Conservation (phyloP, 441 rosid species). For the Erysimum pusillum region DNA sequence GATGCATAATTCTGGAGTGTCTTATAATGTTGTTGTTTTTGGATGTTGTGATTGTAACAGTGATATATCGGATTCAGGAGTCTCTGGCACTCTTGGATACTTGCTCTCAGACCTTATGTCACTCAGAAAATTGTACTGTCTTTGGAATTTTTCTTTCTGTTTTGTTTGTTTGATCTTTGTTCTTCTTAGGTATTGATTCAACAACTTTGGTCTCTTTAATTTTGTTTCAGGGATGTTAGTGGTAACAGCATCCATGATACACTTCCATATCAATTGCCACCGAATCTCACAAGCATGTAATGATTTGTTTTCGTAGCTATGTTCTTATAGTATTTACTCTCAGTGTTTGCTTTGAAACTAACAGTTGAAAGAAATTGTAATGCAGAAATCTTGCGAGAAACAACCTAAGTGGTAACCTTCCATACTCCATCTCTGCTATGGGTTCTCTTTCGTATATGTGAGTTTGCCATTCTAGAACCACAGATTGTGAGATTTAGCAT, state of each 20-base stretch:
- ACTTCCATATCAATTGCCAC: conserved; percentile 94
- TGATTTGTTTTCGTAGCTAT: conserved; percentile 28
- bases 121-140: conserved; percentile 70
- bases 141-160: conserved; percentile 34
- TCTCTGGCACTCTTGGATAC: conserved; percentile 91
- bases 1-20: conserved; percentile 10
- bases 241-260: conserved; percentile 80
- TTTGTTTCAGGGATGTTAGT: conserved; percentile 76
- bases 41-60: conserved; percentile 53
- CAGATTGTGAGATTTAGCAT: conserved; percentile 24
- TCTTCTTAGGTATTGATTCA: conserved; percentile 39
- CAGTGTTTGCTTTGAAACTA: conserved; percentile 12
- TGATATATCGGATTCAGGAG: conserved; percentile 78
- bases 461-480: conserved; percentile 52
- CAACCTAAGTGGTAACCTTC: conserved; percentile 87
- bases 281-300: conserved; percentile 95
- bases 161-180: conserved; percentile 19
- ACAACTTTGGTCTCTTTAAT: conserved; percentile 29
- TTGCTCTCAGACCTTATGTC: conserved; percentile 74
- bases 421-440: conserved; percentile 85
- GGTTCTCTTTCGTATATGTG: conserved; percentile 77
- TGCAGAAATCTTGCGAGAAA: conserved; percentile 91
- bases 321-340: conserved; percentile 3
- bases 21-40: conserved; percentile 24
- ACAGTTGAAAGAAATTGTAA: conserved; percentile 27